phyloP scores from a whole-genome alignment of 2,329 filamentous ascomycete genomes.

The Xylaria sp. region DNA sequence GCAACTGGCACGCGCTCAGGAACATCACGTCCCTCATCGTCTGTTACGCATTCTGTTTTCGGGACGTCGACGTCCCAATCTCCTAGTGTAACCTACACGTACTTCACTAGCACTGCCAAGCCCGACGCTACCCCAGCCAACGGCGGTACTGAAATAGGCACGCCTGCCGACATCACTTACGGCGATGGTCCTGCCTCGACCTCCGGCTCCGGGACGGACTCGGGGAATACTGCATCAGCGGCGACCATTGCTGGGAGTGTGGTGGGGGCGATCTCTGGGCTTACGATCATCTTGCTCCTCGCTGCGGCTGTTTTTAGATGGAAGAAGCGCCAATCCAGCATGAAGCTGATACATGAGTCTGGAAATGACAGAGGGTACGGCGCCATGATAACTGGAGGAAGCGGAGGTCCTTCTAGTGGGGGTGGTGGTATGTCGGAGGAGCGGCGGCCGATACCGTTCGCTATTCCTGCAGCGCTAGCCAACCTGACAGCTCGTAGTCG shows the following conservation, averaged over 20 bases:
- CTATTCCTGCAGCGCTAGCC: conserved; percentile 56
- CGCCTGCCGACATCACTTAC: conserved; percentile 16
- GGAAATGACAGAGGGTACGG: conserved; percentile 42
- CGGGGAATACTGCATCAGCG: conserved; percentile 35
- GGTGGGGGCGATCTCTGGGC: conserved; percentile 62
- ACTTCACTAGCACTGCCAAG: conserved; percentile 25
- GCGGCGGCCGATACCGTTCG: conserved; percentile 48
- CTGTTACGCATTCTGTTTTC: conserved; percentile 10
- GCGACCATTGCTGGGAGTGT: conserved; percentile 59
- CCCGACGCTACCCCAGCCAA: conserved; percentile 30
- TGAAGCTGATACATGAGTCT: conserved; percentile 51
- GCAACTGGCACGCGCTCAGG: conserved; percentile 16
- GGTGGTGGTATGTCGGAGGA: conserved; percentile 51
- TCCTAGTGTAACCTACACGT: conserved; percentile 13
- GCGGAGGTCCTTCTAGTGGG: conserved; percentile 37
- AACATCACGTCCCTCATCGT: conserved; percentile 19
- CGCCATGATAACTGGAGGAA: conserved; percentile 41
- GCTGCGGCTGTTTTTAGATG: conserved; percentile 60
- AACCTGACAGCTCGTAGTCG: conserved; percentile 50
- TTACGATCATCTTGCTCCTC: conserved; percentile 61
- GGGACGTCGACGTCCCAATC: conserved; percentile 26
- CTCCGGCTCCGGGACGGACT: conserved; percentile 6
- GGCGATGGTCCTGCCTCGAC: conserved; percentile 9
- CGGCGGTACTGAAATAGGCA: conserved; percentile 32
- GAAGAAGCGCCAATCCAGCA: conserved; percentile 56